Percentiles rank a stretch among this genome's conserved stretches.
phyloP scores from a whole-genome alignment of 2,329 filamentous ascomycete species.

The Microcera coccophila region DNA sequence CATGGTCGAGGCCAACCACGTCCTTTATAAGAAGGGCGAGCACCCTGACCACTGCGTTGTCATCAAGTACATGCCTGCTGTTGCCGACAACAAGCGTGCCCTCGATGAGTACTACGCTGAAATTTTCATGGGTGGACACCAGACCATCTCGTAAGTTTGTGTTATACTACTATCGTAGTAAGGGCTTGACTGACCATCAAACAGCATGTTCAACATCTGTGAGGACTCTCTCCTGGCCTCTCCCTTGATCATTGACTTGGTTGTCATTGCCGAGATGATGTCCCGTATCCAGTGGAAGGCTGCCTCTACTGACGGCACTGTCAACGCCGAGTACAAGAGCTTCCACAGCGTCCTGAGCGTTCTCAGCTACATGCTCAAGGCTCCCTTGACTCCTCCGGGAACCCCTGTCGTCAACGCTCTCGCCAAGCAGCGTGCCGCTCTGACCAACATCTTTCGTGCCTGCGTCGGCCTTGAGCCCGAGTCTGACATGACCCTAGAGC shows the following conservation, averaged over 20 bases:
- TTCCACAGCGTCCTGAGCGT: conserved; percentile 98
- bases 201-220: conserved; percentile 93
- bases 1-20: conserved; percentile 94
- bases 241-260: conserved; percentile 94
- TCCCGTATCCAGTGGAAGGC: conserved; percentile 92
- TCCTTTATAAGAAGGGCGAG: conserved; percentile 87
- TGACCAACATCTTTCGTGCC: conserved; percentile 98
- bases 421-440: conserved; percentile 87
- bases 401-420: conserved; percentile 94
- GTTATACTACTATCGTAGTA: not conserved
- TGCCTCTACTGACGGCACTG: conserved; percentile 47
- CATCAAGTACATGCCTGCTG: conserved; percentile 99
- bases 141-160: conserved; percentile 76
- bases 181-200: conserved; percentile 14
- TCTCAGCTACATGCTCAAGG: conserved; percentile 98
- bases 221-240: conserved; percentile 96
- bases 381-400: conserved; percentile 86
- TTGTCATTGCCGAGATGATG: conserved; percentile 94
- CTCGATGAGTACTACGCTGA: conserved; percentile 99
- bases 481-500: conserved; percentile 98
- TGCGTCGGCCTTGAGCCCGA: conserved; percentile 96
- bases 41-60: conserved; percentile 98
- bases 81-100: conserved; percentile 98
- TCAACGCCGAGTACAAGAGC: conserved; percentile 70
- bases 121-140: conserved; percentile 98